Evolutionary conservation across 495 filamentous ascomycete genomes (phyloP), one percentile per base, ranked within the genome.

Genomic region (Amorphotheca resinae): DNA sequence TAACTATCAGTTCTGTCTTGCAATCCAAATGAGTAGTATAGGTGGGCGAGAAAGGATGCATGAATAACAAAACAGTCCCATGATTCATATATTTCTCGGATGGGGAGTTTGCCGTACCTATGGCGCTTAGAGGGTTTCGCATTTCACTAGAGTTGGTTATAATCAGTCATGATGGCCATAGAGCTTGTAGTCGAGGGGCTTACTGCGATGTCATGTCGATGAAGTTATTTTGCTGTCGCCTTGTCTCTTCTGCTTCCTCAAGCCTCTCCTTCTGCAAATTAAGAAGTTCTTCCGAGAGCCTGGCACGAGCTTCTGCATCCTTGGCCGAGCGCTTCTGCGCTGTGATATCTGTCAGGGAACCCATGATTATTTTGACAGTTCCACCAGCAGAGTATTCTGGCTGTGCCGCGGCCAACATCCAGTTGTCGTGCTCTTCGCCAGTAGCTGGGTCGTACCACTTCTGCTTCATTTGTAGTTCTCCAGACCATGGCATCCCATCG

Each of bases 201-300:
- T n/a, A 30, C 26, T 93, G 84, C 48, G 78, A 83, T 5, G 82
- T 87, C 48, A 87, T 89, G 57, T 89, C 84, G 53, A 91, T 88
- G 58, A 89, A 93, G 46, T 86, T 87, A 54, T 89, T 79, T 48
- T 82, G 77, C 45, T 80, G 74, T 26, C 73, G 63, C 54, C 83
- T 82, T 32, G 72, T 68, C 45, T 77, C 75, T 37, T 80, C 68
- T 4, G 75, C 80, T 54, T 76, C 77, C 48, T 73, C 65, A 22
- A 73, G 63, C 45, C 74, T 67, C 31, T 67, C 65, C 51, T 69
- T 79, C 54, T 82, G 77, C 23, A 79, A 67, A 41, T 70, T 25
- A 38, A 15, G 21, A 3, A 77, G 74, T 56, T 82, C 72, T 52
- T 79, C 72, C 1, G 79, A 77, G 3, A 84, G 67, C 48, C 77